Evolutionary conservation across 2,329 filamentous ascomycete species (phyloP).

Genomic region (Penicillium brasilianum): DNA sequence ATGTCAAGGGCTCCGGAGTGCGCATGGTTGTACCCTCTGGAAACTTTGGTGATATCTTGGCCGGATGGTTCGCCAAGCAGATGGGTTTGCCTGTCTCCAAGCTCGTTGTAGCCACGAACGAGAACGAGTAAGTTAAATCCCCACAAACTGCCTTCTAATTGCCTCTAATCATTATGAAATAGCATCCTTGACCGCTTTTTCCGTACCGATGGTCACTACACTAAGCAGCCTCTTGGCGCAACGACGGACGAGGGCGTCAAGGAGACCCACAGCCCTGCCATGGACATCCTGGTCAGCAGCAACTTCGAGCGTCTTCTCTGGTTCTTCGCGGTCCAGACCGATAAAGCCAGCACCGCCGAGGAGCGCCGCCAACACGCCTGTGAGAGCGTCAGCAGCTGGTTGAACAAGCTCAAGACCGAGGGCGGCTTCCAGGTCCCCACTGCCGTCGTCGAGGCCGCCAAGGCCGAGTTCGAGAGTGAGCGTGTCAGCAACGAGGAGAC

Average conservation of each 20-base stretch:
- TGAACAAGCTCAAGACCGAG: slow-evolving; percentile 76
- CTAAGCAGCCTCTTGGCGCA: slow-evolving; percentile 70
- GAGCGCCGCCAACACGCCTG: slow-evolving; percentile 61
- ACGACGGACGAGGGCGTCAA: slow-evolving; percentile 69
- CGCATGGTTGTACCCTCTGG: slow-evolving; percentile 92
- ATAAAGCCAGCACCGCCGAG: slow-evolving; percentile 47
- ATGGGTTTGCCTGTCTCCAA: slow-evolving; percentile 91
- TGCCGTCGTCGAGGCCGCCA: slow-evolving; percentile 72
- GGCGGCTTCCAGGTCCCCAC: slow-evolving; percentile 82
- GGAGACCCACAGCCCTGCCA: slow-evolving; percentile 90
- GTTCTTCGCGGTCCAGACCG: slow-evolving; percentile 80
- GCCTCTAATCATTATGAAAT: background rate
- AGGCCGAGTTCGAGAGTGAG: slow-evolving; percentile 80
- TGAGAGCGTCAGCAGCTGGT: slow-evolving; percentile 78
- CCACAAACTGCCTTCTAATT: background rate
- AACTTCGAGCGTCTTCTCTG: slow-evolving; percentile 97
- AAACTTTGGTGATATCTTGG: slow-evolving; percentile 93
- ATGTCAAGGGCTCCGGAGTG: slow-evolving; percentile 63
- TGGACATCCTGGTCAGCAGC: slow-evolving; percentile 95
- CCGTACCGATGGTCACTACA: slow-evolving; percentile 79
- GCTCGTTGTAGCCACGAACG: slow-evolving; percentile 91
- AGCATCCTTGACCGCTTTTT: slow-evolving; percentile 94
- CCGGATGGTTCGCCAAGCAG: slow-evolving; percentile 84
- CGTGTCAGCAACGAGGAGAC: slow-evolving; percentile 69
- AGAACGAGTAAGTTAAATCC: slow-evolving; percentile 65